phyloP scores from a whole-genome alignment of 495 filamentous ascomycete genomes.

The Daldinia grandis region DNA sequence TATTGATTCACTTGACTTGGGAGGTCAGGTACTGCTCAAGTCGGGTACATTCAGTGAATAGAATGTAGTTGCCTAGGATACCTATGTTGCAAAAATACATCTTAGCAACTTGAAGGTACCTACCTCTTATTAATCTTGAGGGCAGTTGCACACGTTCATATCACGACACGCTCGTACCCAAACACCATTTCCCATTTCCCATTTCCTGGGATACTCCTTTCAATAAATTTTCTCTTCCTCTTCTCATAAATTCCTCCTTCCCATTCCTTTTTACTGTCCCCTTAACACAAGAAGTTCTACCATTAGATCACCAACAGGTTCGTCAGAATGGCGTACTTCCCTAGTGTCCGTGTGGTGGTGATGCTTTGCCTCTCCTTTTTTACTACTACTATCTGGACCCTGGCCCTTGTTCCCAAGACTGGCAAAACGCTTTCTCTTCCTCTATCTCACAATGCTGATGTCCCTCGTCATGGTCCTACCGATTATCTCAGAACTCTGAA shows the following conservation, averaged over 20 bases:
- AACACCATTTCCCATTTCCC: conserved; percentile 1
- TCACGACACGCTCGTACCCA: conserved; percentile 18
- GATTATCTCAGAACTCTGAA: conserved; percentile 45
- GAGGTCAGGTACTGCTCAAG: not conserved
- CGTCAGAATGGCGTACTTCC: conserved; percentile 29
- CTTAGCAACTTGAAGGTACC: too few relatives aligned
- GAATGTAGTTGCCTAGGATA: not conserved
- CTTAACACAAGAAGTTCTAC: not conserved
- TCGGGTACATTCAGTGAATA: not conserved
- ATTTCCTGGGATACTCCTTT: conserved; percentile 8
- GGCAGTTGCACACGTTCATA: conserved; percentile 14
- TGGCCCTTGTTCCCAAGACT: conserved; percentile 4
- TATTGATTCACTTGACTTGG: conserved; percentile 7
- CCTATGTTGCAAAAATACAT: too few relatives aligned
- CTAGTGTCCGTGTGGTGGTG: conserved; percentile 28
- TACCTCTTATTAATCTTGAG: conserved; percentile 15
- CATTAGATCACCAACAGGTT: conserved; percentile 5
- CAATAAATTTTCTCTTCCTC: conserved; percentile 7
- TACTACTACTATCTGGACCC: conserved; percentile 15
- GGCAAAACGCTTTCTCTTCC: conserved; percentile 42
- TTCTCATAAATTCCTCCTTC: conserved; percentile 2
- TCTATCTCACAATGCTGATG: conserved; percentile 34
- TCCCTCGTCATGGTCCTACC: conserved; percentile 41
- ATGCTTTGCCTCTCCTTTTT: conserved; percentile 33
- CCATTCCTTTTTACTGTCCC: not conserved